Evolutionary conservation across 1,284 basidiomycete genomes (phyloP), one percentile per base, ranked within the genome.

Genomic region (Irpex rosettiformis): DNA sequence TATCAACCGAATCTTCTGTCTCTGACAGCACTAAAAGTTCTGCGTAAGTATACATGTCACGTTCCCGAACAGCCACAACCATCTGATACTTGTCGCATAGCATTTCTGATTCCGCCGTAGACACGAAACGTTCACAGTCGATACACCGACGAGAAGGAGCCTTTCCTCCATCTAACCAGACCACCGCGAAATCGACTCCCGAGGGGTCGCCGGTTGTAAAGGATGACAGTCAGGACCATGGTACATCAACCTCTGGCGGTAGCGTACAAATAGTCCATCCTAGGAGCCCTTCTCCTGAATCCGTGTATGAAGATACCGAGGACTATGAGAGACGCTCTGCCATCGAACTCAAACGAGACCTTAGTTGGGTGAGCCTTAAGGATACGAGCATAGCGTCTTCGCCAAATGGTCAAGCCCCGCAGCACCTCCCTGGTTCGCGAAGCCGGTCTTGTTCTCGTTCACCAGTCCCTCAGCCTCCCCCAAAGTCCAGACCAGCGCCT

Each of bases 71-170:
- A 49, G 45, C 33, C n/a, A n/a, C 27, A 27, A 28, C 47, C 49
- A 3, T 18, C 6, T 47, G 13, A 43, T 29, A 29, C 5, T 24
- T 27, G 24, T 18, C 27, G 11, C 13, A 13, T 29, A 51, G 48
- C 13, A 30, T 49, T 25, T 30, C 30, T 6, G 49, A 56, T 18
- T 33, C 28, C 25, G 48, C 27, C 4, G n/a, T 22, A 6, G 55
- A 55, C 10, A 16, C 57, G 1, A 61, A 60, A 52, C 55, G 61
- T 5, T 48, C 22, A 24, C 55, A 24, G 58, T 73, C 80, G 43
- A 66, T 74, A 51, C 87, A 89, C 67, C 69, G 76, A 58, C 77
- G 88, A 25, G 88, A 90, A 74, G 87, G 85, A 52, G 88, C 88
- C 3, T 88, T 86, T 64, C 75, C 82, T 40, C 79, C 84, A 0